Conservation (phyloP, 495 filamentous ascomycete species). For the Podospora appendiculata region DNA sequence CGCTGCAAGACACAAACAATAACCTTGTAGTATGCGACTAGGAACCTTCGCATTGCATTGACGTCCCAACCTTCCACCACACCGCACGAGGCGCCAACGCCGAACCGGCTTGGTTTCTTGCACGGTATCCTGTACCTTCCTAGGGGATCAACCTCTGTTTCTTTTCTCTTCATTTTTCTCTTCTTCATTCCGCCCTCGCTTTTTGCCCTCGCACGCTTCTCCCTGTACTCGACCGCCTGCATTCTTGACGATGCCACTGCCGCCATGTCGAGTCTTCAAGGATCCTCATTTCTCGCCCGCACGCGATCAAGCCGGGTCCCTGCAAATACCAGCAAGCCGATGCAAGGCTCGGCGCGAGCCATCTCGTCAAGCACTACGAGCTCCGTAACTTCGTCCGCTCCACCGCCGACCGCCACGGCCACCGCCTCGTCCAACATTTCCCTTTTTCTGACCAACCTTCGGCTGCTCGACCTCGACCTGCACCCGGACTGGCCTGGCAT, state of each 20-base stretch:
- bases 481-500: constrained; percentile 72
- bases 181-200: no score
- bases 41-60: no score
- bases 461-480: constrained; percentile 68
- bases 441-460: constrained; percentile 74
- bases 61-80: no score
- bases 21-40: no score
- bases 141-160: no score
- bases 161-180: no score
- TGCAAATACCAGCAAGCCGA: constrained; percentile 13
- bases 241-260: constrained; percentile 3
- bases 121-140: no score
- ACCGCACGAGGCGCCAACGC: no score
- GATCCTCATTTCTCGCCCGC: constrained; percentile 14
- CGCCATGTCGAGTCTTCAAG: constrained; percentile 19
- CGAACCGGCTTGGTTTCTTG: no score
- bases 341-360: constrained; percentile 6
- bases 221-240: no score
- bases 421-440: constrained; percentile 24
- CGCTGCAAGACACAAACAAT: no score
- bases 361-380: constrained; percentile 5
- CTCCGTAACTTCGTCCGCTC: neutral
- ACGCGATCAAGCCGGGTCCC: constrained; percentile 14
- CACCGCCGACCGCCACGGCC: constrained; percentile 4
- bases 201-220: no score